These are phyloP conservation scores for Yamadazyma spencermartinsiae DNA, from an alignment of 1,139 yeast genomes.

Conservation along the genomic window DNA sequence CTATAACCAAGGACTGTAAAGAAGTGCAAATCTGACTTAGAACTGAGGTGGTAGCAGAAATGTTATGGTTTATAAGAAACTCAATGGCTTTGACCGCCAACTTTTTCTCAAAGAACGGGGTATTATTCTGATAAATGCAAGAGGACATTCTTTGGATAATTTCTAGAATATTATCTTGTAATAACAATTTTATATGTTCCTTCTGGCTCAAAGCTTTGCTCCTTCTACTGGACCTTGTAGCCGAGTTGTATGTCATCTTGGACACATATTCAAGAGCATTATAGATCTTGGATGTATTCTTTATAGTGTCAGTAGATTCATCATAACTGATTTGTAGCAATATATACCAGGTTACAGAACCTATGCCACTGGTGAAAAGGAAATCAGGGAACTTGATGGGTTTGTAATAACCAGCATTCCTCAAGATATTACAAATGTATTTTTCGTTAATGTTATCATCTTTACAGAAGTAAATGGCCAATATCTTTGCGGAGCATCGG, in stretches of 20 bases:
- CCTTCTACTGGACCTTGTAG: slow-evolving; percentile 11
- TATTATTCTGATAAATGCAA: slow-evolving; percentile 67
- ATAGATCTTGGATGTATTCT: slow-evolving; percentile 33
- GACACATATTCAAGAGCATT: slow-evolving; percentile 45
- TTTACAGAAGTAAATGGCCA: slow-evolving; percentile 42
- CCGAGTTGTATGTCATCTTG: slow-evolving; percentile 22
- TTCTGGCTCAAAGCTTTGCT: slow-evolving; percentile 10
- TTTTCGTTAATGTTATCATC: slow-evolving; percentile 44
- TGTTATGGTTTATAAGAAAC: slow-evolving; percentile 62
- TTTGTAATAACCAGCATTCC: slow-evolving; percentile 52
- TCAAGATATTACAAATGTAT: slow-evolving; percentile 54
- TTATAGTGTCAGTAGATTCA: slow-evolving; percentile 25
- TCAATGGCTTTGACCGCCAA: slow-evolving; percentile 75
- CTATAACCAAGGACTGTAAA: slow-evolving; percentile 76
- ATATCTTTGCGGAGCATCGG: slow-evolving; percentile 37
- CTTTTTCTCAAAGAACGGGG: slow-evolving; percentile 70
- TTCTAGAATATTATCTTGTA: slow-evolving; percentile 68
- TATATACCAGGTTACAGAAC: slow-evolving; percentile 45
- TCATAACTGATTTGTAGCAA: slow-evolving; percentile 38
- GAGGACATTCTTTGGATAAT: slow-evolving; percentile 77
- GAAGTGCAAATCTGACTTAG: slow-evolving; percentile 89
- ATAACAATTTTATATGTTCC: slow-evolving; percentile 27
- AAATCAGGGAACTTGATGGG: slow-evolving; percentile 41
- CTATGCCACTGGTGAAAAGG: slow-evolving; percentile 35
- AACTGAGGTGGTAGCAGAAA: slow-evolving; percentile 66